Evolutionary conservation across 495 filamentous ascomycete species (phyloP).

Genomic region (Annulohypoxylon stygium): DNA sequence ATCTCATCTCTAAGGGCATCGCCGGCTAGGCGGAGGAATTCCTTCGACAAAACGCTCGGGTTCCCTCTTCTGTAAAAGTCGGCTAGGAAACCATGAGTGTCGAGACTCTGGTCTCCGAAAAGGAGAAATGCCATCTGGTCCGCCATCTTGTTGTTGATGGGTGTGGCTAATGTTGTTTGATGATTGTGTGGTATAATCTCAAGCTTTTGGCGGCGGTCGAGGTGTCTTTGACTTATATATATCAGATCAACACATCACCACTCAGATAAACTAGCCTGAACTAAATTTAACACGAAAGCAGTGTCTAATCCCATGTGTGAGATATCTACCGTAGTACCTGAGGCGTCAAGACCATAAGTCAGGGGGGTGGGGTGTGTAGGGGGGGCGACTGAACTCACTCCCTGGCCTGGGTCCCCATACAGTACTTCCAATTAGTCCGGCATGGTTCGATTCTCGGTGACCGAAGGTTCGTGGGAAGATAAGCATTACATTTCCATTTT

Average conservation of each 20-base stretch:
- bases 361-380: constrained; percentile 40
- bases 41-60: constrained; percentile 72
- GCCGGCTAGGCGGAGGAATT: constrained; percentile 73
- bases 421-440: constrained; percentile 44
- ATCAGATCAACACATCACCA: constrained; percentile 40
- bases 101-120: constrained; percentile 85
- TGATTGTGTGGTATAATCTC: constrained; percentile 19
- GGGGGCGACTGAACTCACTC: constrained; percentile 37
- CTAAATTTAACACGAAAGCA: constrained; percentile 48
- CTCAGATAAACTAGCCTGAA: constrained; percentile 39
- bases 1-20: constrained; percentile 75
- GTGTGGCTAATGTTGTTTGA: constrained; percentile 37
- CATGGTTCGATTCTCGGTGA: constrained; percentile 55
- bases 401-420: constrained; percentile 40
- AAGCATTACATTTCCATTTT: constrained; percentile 56
- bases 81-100: constrained; percentile 75
- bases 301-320: constrained; percentile 47
- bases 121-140: constrained; percentile 64
- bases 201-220: constrained; percentile 32
- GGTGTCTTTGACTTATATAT: constrained; percentile 52
- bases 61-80: constrained; percentile 70
- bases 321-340: constrained; percentile 36
- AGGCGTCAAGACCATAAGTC: constrained; percentile 29
- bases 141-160: constrained; percentile 54
- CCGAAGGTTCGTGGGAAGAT: constrained; percentile 58